A percentile compares a stretch with the other conserved stretches of the same genome.
These are phyloP conservation scores for Leccinum pseudoinsigne DNA, from an alignment of 1,284 basidiomycete genomes.

Conservation along the genomic window DNA sequence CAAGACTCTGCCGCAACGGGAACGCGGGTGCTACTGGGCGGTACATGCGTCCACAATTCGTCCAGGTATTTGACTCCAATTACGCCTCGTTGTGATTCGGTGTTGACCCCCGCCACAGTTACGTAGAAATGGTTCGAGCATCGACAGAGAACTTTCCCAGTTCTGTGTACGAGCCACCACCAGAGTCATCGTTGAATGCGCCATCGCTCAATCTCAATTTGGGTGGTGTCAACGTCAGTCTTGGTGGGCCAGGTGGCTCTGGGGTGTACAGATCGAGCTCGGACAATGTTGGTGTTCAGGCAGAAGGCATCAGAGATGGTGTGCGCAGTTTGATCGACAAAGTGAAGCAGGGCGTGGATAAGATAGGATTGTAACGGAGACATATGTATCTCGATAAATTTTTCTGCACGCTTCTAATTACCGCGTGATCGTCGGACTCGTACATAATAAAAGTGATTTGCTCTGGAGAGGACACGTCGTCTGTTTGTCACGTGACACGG, in stretches of 20 bases:
- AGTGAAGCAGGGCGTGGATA: constrained; percentile 86
- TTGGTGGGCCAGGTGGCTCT: constrained; percentile 80
- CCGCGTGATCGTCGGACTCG: neutral
- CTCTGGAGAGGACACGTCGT: constrained; percentile 26
- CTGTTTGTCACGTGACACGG: constrained; percentile 25
- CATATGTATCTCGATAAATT: neutral
- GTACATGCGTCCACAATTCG: constrained; percentile 93
- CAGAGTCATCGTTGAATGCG: constrained; percentile 64
- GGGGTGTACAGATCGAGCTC: constrained; percentile 81
- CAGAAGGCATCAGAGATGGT: constrained; percentile 82
- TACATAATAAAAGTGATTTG: neutral
- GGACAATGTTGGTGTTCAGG: constrained; percentile 73
- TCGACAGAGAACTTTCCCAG: constrained; percentile 61
- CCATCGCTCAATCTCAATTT: constrained; percentile 86
- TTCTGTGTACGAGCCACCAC: constrained; percentile 69
- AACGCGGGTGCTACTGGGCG: constrained; percentile 82
- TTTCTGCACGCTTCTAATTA: neutral
- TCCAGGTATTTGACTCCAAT: constrained; percentile 57
- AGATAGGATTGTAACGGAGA: constrained; percentile 52
- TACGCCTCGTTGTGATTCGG: neutral
- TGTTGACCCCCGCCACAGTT: constrained; percentile 44
- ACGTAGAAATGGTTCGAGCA: constrained; percentile 71
- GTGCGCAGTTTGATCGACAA: constrained; percentile 85
- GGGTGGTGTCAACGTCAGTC: constrained; percentile 87
- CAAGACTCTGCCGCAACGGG: constrained; percentile 66